Percentiles rank a stretch among this genome's conserved stretches.
phyloP scores from a whole-genome alignment of 164 flowering plant genomes.

The Aristolochia contorta region DNA sequence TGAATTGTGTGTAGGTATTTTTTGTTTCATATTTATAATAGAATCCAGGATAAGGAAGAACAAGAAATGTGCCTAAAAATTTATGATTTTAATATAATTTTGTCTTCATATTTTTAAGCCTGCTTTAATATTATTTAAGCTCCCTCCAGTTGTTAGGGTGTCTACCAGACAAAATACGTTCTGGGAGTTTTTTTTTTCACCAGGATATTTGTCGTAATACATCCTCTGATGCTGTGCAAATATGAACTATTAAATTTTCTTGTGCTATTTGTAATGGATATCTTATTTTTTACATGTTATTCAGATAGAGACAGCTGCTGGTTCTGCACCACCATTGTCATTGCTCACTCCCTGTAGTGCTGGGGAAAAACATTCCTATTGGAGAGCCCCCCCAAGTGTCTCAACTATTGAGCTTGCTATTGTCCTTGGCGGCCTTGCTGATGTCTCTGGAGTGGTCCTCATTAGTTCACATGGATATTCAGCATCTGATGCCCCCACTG shows the following conservation, averaged over 20 bases:
- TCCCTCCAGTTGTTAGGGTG: no score
- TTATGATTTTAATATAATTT: no score
- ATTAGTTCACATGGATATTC: slow-evolving; percentile 97
- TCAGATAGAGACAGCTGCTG: slow-evolving; percentile 75
- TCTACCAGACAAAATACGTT: no score
- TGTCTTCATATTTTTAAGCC: no score
- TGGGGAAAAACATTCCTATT: slow-evolving; percentile 52
- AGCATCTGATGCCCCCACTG: slow-evolving; percentile 62
- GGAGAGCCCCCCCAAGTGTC: slow-evolving; percentile 71
- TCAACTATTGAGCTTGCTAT: slow-evolving; percentile 60
- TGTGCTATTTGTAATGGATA: background rate
- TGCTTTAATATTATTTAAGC: no score
- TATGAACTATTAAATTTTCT: background rate
- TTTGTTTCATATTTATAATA: no score
- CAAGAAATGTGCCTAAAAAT: no score
- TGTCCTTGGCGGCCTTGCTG: slow-evolving; percentile 69
- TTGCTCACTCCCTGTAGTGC: slow-evolving; percentile 61
- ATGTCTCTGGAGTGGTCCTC: slow-evolving; percentile 76
- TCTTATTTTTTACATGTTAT: slow-evolving; percentile 5
- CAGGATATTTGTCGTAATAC: no score
- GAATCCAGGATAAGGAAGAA: no score
- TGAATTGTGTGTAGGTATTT: no score
- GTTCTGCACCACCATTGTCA: slow-evolving; percentile 78
- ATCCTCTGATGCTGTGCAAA: no score
- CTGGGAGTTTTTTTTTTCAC: no score